These are phyloP conservation scores for Stentor coeruleus DNA, from an alignment of 73 alveolate species.

Conservation along the genomic window DNA sequence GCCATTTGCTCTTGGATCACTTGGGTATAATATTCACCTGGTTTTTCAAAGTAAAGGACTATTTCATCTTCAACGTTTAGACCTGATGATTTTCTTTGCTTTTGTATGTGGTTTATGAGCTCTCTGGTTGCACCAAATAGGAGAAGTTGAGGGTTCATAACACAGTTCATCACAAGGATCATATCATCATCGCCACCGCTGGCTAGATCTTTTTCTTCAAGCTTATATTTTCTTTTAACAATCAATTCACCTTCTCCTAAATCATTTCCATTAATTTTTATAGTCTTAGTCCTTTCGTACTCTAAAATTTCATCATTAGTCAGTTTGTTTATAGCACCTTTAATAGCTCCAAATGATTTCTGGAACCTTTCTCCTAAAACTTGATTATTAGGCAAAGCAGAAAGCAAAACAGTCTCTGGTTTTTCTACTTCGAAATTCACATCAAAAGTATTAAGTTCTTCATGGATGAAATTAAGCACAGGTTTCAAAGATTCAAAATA, in stretches of 20 bases:
- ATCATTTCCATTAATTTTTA: conserved; percentile 66
- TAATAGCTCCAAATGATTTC: conserved; percentile 58
- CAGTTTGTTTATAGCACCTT: conserved; percentile 52
- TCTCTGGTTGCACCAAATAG: conserved; percentile 84
- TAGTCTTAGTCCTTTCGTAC: conserved; percentile 58
- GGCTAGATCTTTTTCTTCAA: conserved; percentile 59
- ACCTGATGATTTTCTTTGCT: conserved; percentile 88
- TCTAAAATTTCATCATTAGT: conserved; percentile 52
- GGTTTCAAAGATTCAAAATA: conserved; percentile 60
- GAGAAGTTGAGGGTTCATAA: conserved; percentile 71
- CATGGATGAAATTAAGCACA: conserved; percentile 75
- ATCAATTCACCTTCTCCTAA: conserved; percentile 42
- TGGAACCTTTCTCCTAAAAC: conserved; percentile 69
- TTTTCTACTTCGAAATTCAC: conserved; percentile 66
- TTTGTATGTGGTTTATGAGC: conserved; percentile 81
- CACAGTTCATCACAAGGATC: conserved; percentile 68
- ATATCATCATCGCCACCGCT: conserved; percentile 67
- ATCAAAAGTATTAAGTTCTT: conserved; percentile 84
- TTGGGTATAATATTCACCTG: conserved; percentile 6
- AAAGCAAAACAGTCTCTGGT: conserved; percentile 63
- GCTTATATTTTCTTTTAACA: conserved; percentile 71
- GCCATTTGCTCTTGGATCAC: background rate
- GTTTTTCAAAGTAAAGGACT: conserved; percentile 42
- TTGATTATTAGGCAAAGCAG: conserved; percentile 75
- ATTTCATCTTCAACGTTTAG: conserved; percentile 82